Evolutionary conservation across 805 yeast species (phyloP).

Genomic region (Pichia cephalocereana): DNA sequence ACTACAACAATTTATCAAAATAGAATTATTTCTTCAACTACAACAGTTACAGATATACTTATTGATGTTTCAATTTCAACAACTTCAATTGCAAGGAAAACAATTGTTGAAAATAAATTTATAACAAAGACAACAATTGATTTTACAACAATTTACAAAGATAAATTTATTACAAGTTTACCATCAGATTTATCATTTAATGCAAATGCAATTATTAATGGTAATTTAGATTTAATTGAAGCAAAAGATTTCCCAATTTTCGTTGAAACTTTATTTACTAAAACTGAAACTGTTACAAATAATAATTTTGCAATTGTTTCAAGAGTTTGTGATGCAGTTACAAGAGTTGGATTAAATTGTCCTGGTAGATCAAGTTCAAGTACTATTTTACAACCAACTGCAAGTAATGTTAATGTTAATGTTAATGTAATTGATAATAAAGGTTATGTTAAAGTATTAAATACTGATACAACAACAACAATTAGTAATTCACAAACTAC

Average conservation of each 20-base stretch:
- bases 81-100: slow-evolving; percentile 11
- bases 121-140: slow-evolving; percentile 12
- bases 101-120: slow-evolving; percentile 10
- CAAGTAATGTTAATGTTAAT: not conserved
- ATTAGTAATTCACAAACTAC: slow-evolving; percentile 6
- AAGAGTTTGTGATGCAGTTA: not conserved
- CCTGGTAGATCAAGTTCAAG: not conserved
- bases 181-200: not conserved
- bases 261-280: not conserved
- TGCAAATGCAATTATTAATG: not conserved
- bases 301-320: not conserved
- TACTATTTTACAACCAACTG: not conserved
- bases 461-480: slow-evolving; percentile 1
- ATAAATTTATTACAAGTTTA: not conserved
- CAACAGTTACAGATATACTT: not conserved
- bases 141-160: not conserved
- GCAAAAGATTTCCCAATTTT: not conserved
- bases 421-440: not conserved
- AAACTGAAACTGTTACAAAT: not conserved
- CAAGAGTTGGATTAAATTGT: not conserved
- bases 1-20: not conserved
- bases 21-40: not conserved
- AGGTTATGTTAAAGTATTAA: not conserved
- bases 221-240: not conserved
- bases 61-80: slow-evolving; percentile 6